These are phyloP conservation scores for Skeletonema potamos DNA, from an alignment of 108 stramenopile species.

Conservation along the genomic window DNA sequence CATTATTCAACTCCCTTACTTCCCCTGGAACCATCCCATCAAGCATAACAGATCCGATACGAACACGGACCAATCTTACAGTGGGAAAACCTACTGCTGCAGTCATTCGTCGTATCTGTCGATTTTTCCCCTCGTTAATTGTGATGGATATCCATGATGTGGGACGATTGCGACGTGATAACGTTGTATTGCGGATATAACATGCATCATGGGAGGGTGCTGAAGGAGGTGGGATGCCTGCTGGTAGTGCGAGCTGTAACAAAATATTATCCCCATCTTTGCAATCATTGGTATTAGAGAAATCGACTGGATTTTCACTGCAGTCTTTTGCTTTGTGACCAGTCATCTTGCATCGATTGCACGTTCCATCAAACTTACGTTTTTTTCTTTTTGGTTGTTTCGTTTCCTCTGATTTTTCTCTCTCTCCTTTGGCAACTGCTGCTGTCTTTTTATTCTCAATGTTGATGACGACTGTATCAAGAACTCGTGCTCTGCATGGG, in stretches of 20 bases:
- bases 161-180: not conserved
- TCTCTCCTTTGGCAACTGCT: conserved; percentile 10
- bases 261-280: not conserved
- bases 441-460: not conserved
- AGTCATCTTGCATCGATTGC: conserved; percentile 14
- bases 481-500: conserved; percentile 9
- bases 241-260: conserved; percentile 36
- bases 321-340: conserved; percentile 26
- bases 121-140: conserved; percentile 64
- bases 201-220: not conserved
- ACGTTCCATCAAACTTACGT: conserved; percentile 17
- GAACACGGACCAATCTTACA: conserved; percentile 18
- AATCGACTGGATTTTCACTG: not conserved
- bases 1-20: conserved; percentile 8
- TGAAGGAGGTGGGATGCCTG: conserved; percentile 15
- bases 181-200: not conserved
- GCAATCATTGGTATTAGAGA: not conserved
- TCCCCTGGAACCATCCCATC: conserved; percentile 31
- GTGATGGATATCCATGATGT: conserved; percentile 62
- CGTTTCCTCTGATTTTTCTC: not conserved
- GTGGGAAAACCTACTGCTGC: conserved; percentile 30
- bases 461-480: conserved; percentile 6
- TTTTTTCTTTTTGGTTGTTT: not conserved
- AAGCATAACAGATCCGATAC: conserved; percentile 19
- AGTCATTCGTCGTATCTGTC: conserved; percentile 70